Base-by-base conservation (phyloP, 345 rosid genomes). In the Salix viminalis region DNA sequence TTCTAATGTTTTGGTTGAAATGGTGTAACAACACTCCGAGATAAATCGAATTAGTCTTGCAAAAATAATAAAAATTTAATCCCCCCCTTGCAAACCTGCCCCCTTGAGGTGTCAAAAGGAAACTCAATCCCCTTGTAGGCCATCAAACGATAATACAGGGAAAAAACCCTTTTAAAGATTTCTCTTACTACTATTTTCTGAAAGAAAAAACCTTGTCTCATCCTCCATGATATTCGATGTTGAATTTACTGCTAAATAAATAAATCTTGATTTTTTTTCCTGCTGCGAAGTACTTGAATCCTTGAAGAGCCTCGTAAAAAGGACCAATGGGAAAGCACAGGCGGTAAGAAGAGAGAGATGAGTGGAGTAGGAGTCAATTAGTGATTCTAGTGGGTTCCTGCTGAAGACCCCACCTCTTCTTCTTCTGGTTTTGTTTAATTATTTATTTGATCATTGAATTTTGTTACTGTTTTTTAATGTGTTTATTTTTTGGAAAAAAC, bases 341-440 rank as follows among this genome's bases (percentile, higher is more conserved):
- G 92, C 96, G 92, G 97, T 94, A 90, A 91, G 83, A 81, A 74
- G 84, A 83, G 89, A 85, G 83, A 80, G 83, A 84, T 42, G 77
- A 81, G 79, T 64, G 92, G 90, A 91, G 90, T 83, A 69, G 91
- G 94, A 89, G 86, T 87, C 64, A 58, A 23, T 58, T 85, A 81
- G 89, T 86, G 91, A 88, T 83, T 85, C 93, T 77, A 83, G 92
- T 89, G 92, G 91, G 83, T 84, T 90, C 94, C 85, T 86, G 79
- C 84, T 64, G 23, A 21, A 37, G 76, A 81, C 85, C 90, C 89
- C 84, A 83, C 89, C 77, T 79, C 76, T 75, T 65, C 62, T 28
- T 76, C 54, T 44, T 32, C 46, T 68, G 23, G 19, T 9, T 67
- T 79, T 52, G n/a, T 23, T 46, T 28, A 18, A 30, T n/a, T 54